Percentiles rank a stretch among this genome's conserved stretches.
Evolutionary conservation across 139 green algal species (phyloP).

Genomic region (Chlamydomonas asymmetrica): DNA sequence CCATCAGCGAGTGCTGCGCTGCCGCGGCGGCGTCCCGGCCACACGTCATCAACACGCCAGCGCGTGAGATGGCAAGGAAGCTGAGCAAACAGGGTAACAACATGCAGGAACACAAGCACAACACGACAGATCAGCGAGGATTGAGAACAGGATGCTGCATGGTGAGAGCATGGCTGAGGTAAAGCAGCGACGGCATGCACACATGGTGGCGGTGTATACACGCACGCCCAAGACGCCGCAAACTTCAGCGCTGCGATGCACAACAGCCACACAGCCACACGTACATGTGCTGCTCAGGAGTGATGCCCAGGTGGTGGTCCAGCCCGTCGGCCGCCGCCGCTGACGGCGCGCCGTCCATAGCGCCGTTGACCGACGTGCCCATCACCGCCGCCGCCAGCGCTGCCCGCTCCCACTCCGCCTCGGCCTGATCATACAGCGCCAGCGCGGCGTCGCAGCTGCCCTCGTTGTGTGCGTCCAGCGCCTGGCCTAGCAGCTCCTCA

Average conservation of each 20-base stretch:
- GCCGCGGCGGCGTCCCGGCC: constrained; percentile 26
- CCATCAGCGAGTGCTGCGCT: constrained; percentile 11
- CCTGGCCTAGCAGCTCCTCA: constrained; percentile 10
- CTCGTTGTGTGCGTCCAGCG: constrained; percentile 37
- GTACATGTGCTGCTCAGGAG: constrained; percentile 32
- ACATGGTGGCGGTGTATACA: too few species aligned
- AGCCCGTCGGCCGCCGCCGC: not conserved
- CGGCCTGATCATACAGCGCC: constrained; percentile 14
- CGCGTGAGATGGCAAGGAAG: constrained; percentile 30
- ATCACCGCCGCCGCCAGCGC: not conserved
- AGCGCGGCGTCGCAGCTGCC: constrained; percentile 31
- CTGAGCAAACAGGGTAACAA: too few species aligned
- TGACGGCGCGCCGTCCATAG: not conserved
- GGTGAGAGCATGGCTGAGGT: too few species aligned
- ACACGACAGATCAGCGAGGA: too few species aligned
- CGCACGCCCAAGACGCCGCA: too few species aligned
- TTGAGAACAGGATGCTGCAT: too few species aligned
- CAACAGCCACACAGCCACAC: too few species aligned
- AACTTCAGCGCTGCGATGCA: too few species aligned
- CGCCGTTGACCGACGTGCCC: too few species aligned
- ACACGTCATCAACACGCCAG: constrained; percentile 38
- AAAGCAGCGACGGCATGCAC: too few species aligned
- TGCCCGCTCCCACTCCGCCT: constrained; percentile 11
- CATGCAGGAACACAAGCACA: too few species aligned
- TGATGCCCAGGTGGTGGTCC: constrained; percentile 13